phyloP scores from a whole-genome alignment of 768 basidiomycete species.

The Russula emetica region DNA sequence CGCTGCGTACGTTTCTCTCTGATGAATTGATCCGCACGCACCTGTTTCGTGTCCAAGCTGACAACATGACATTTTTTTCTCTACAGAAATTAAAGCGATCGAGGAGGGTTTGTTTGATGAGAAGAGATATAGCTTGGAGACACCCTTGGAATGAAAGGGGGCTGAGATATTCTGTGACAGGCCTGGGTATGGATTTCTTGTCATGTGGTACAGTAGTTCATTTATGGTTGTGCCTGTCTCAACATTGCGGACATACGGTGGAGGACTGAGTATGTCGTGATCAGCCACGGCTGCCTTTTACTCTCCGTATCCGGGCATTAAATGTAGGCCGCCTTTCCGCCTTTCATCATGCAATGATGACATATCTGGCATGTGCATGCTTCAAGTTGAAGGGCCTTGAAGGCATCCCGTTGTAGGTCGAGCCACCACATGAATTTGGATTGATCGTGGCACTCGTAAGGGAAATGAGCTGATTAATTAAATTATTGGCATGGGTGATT shows the following conservation, averaged over 20 bases:
- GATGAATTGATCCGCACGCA: neutral
- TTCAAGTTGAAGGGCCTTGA: too few relatives aligned
- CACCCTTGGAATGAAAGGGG: neutral
- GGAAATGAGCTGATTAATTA: neutral
- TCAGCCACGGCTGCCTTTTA: neutral
- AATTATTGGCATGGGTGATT: neutral
- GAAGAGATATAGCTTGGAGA: constrained; percentile 31
- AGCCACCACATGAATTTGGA: too few relatives aligned
- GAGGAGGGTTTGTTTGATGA: constrained; percentile 45
- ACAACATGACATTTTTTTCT: neutral
- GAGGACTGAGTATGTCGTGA: neutral
- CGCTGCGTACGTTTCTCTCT: constrained; percentile 48
- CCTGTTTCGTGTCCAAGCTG: neutral
- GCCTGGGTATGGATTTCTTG: neutral
- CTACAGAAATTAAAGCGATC: constrained; percentile 63
- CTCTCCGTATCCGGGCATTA: neutral
- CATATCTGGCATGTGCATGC: neutral
- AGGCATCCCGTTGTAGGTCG: too few relatives aligned
- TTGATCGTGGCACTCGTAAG: too few relatives aligned
- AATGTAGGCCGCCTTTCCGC: neutral
- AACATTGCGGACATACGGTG: constrained; percentile 7
- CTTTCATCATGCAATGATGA: constrained; percentile 1
- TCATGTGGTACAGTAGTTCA: neutral
- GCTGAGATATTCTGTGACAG: neutral
- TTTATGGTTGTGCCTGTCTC: neutral